A percentile compares a stretch with the other conserved stretches of the same genome.
Evolutionary conservation across 2,329 filamentous ascomycete genomes (phyloP).

Genomic region (Aureobasidium zeae): DNA sequence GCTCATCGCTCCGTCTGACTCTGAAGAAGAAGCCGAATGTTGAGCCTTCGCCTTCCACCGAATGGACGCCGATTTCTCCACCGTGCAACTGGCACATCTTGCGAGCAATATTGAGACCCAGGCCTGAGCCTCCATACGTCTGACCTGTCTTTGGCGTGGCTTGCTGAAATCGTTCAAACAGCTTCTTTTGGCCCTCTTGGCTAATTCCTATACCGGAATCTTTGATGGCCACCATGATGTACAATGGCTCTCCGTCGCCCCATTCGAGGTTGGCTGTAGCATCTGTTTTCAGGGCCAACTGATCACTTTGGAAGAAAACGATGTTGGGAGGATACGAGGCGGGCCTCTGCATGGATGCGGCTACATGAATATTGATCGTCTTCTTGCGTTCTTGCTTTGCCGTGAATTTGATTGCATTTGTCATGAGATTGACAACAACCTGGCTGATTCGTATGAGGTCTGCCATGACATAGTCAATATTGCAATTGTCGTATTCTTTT

Average conservation of each 20-base stretch:
- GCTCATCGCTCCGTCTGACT: constrained; percentile 25
- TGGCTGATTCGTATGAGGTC: constrained; percentile 18
- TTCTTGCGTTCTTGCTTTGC: constrained; percentile 17
- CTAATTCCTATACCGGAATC: constrained; percentile 19
- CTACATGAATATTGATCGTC: constrained; percentile 20
- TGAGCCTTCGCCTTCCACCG: constrained; percentile 28
- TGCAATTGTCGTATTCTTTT: constrained; percentile 21
- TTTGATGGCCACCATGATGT: constrained; percentile 25
- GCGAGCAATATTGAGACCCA: constrained; percentile 39
- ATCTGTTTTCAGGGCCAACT: constrained; percentile 31
- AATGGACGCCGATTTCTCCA: constrained; percentile 38
- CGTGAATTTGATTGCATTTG: constrained; percentile 20
- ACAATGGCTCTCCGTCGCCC: constrained; percentile 24
- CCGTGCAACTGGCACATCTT: constrained; percentile 36
- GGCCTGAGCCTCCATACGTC: constrained; percentile 31
- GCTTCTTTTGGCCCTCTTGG: constrained; percentile 12
- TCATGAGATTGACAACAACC: constrained; percentile 18
- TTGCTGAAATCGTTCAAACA: constrained; percentile 18
- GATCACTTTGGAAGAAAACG: constrained; percentile 9
- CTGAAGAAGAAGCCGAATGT: constrained; percentile 39
- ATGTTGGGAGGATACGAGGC: constrained; percentile 34
- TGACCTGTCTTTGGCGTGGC: constrained; percentile 16
- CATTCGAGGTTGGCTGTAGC: constrained; percentile 34
- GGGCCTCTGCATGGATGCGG: constrained; percentile 27
- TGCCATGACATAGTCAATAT: constrained; percentile 18